Evolutionary conservation across 331 rosid genomes (phyloP).

Genomic region (Acacia concinna): DNA sequence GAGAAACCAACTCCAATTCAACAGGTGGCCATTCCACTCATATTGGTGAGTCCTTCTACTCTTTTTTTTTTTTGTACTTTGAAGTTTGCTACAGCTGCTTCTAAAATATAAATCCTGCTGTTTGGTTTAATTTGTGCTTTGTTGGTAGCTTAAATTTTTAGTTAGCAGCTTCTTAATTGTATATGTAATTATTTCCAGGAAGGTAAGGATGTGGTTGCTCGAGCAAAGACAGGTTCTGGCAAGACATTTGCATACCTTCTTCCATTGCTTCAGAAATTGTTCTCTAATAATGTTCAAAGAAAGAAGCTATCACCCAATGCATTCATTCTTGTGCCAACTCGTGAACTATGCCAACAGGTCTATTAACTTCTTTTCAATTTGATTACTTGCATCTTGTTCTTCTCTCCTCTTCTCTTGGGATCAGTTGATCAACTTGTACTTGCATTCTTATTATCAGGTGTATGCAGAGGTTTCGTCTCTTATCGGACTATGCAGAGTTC

Average conservation of each 20-base stretch:
- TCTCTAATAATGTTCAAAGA: conserved; percentile 45
- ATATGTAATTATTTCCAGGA: conserved; percentile 44
- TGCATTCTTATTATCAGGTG: conserved; percentile 45
- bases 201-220: conserved; percentile 93
- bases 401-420: neutral
- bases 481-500: conserved; percentile 71
- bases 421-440: neutral
- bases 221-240: conserved; percentile 95
- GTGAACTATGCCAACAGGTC: conserved; percentile 87
- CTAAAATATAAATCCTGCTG: neutral
- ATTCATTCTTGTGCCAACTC: conserved; percentile 75
- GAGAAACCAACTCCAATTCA: conserved; percentile 81
- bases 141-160: neutral
- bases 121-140: neutral
- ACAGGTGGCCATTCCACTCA: conserved; percentile 73
- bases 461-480: conserved; percentile 61
- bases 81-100: neutral
- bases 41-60: conserved; percentile 32
- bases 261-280: conserved; percentile 86
- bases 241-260: conserved; percentile 88
- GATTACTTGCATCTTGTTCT: neutral
- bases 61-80: neutral
- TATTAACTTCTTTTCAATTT: neutral
- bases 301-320: conserved; percentile 76
- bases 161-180: neutral